Conservation (phyloP, 83 land plant genomes). For the Diphasiastrum complanatum region DNA sequence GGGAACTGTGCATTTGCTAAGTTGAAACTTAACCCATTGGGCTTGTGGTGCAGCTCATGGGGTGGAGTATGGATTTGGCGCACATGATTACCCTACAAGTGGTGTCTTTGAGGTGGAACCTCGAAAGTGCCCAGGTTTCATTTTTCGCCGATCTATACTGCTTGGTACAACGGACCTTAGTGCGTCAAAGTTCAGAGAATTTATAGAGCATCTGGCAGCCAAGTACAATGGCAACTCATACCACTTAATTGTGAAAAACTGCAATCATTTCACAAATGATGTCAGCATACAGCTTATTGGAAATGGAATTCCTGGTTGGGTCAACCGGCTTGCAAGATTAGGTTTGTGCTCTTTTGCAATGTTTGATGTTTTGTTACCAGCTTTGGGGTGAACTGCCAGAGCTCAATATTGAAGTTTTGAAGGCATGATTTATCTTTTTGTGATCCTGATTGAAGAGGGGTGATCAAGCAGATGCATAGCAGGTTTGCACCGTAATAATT, state of each 20-base stretch:
- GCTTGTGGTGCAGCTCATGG: conserved; percentile 40
- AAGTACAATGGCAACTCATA: conserved; percentile 42
- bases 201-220: conserved; percentile 30
- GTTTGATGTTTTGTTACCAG: too few relatives aligned
- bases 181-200: conserved; percentile 24
- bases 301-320: conserved; percentile 38
- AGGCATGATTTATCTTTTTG: too few relatives aligned
- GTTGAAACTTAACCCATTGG: not conserved
- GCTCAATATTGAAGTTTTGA: too few relatives aligned
- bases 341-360: conserved; percentile 17
- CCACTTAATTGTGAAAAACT: conserved; percentile 41
- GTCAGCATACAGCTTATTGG: conserved; percentile 28
- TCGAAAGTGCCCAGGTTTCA: conserved; percentile 38
- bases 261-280: conserved; percentile 47
- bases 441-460: too few relatives aligned
- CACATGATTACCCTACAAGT: conserved; percentile 41
- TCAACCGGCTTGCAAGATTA: conserved; percentile 38
- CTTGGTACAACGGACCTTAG: conserved; percentile 26
- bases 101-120: conserved; percentile 52
- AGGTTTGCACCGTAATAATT: too few relatives aligned
- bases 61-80: conserved; percentile 45
- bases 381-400: too few relatives aligned
- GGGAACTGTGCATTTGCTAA: not conserved
- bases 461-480: too few relatives aligned
- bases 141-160: conserved; percentile 21